A percentile compares a stretch with the other conserved stretches of the same genome.
Evolutionary conservation across 768 basidiomycete genomes (phyloP).

Genomic region (Gyrodon lividus): DNA sequence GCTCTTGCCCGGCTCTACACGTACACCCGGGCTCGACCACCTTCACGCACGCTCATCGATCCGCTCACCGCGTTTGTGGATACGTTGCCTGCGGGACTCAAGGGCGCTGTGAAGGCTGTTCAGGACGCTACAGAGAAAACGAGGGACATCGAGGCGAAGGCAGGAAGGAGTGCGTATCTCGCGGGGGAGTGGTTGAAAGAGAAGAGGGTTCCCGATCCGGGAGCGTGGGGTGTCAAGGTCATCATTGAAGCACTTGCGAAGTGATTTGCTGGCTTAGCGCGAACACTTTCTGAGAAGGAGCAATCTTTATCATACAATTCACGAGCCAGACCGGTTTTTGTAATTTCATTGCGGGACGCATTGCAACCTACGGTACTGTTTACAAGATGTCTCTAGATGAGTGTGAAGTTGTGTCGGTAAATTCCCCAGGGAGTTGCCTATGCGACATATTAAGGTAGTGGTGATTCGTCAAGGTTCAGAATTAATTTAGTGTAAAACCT

Average conservation of each 20-base stretch:
- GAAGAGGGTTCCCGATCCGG: constrained; percentile 76
- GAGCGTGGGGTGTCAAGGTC: constrained; percentile 86
- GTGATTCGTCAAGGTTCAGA: constrained; percentile 62
- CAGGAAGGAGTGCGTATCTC: constrained; percentile 87
- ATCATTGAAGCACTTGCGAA: constrained; percentile 56
- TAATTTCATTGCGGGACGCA: background rate
- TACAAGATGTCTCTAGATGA: no score
- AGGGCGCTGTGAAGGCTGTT: constrained; percentile 58
- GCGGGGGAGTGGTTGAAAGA: constrained; percentile 62
- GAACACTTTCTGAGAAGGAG: background rate
- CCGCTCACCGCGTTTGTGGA: constrained; percentile 77
- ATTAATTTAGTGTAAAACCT: constrained; percentile 66
- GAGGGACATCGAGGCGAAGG: constrained; percentile 75
- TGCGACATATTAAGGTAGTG: constrained; percentile 5
- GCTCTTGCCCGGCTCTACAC: constrained; percentile 67
- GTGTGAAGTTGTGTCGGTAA: background rate
- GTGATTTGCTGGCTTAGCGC: background rate
- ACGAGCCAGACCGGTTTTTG: background rate
- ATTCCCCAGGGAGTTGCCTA: no score
- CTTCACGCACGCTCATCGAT: constrained; percentile 91
- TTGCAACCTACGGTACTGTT: background rate
- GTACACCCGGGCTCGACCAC: constrained; percentile 87
- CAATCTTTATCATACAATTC: background rate
- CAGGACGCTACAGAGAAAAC: constrained; percentile 71
- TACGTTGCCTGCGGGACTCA: constrained; percentile 36